A percentile compares a stretch with the other conserved stretches of the same genome.
Conservation (phyloP, 202 grass and related monocot genomes). For the Brachypodium distachyon region DNA sequence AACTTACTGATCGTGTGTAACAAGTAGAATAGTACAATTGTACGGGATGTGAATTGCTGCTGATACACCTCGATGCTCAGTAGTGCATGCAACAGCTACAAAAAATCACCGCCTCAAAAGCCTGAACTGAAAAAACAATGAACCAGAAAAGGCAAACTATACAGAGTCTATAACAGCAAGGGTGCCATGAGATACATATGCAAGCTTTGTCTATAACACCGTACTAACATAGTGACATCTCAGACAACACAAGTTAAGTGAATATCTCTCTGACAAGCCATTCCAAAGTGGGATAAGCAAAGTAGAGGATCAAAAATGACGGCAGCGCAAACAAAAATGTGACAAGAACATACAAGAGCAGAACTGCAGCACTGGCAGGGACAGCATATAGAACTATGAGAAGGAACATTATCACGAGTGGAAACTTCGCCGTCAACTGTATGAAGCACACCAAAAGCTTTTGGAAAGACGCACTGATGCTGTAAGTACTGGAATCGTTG, state of each 20-base stretch:
- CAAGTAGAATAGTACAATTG: too few species aligned
- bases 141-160: neutral
- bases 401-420: slow-evolving; percentile 83
- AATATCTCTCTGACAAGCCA: slow-evolving; percentile 91
- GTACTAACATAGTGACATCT: neutral
- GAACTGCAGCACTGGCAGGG: slow-evolving; percentile 65
- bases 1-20: too few species aligned
- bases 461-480: slow-evolving; percentile 44
- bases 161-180: neutral
- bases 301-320: slow-evolving; percentile 87
- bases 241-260: slow-evolving; percentile 21
- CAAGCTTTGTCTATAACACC: neutral
- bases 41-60: too few species aligned
- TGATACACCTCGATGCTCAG: too few species aligned
- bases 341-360: slow-evolving; percentile 64
- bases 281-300: slow-evolving; percentile 82
- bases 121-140: neutral
- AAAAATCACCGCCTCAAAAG: neutral
- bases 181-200: neutral
- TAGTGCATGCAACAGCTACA: too few species aligned
- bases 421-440: slow-evolving; percentile 80
- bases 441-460: slow-evolving; percentile 61
- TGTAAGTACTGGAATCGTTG: slow-evolving; percentile 38
- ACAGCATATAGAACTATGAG: slow-evolving; percentile 84
- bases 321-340: slow-evolving; percentile 90